phyloP scores from a whole-genome alignment of 164 flowering plant species.

The Amborella trichopoda region DNA sequence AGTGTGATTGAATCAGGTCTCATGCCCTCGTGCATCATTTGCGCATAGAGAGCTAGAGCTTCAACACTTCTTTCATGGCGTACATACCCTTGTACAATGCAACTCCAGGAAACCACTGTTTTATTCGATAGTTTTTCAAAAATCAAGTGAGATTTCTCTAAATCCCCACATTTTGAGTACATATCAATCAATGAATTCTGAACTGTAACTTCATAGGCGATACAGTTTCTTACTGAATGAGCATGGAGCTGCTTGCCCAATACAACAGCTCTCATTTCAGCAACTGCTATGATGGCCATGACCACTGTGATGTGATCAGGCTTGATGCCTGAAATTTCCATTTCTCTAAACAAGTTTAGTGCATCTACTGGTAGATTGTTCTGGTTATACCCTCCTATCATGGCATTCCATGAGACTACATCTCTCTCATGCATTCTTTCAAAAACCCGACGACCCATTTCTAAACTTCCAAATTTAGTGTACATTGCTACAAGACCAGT shows the following conservation, averaged over 20 bases:
- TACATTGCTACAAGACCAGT: slow-evolving; percentile 52
- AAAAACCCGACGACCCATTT: slow-evolving; percentile 25
- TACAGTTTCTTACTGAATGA: slow-evolving; percentile 32
- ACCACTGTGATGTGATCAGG: slow-evolving; percentile 40
- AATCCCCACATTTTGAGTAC: slow-evolving; percentile 32
- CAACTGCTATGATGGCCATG: slow-evolving; percentile 29
- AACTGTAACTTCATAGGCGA: slow-evolving; percentile 34
- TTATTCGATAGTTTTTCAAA: slow-evolving; percentile 25
- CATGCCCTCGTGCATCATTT: slow-evolving; percentile 36
- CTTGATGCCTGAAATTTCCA: slow-evolving; percentile 30
- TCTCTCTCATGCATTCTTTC: slow-evolving; percentile 35
- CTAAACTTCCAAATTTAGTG: slow-evolving; percentile 27
- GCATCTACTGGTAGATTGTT: slow-evolving; percentile 28
- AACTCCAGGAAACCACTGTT: slow-evolving; percentile 44
- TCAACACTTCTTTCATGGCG: slow-evolving; percentile 19
- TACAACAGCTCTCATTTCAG: slow-evolving; percentile 27
- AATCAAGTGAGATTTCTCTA: slow-evolving; percentile 21
- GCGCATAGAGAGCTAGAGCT: slow-evolving; percentile 31
- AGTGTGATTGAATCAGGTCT: slow-evolving; percentile 27
- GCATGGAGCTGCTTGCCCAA: slow-evolving; percentile 43
- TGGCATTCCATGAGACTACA: slow-evolving; percentile 44
- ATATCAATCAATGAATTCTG: slow-evolving; percentile 50
- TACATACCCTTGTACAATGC: slow-evolving; percentile 43
- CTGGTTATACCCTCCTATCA: slow-evolving; percentile 33
- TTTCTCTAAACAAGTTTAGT: slow-evolving; percentile 20